These are phyloP conservation scores for Ceratocystis papillata DNA, from an alignment of 2,329 filamentous ascomycete genomes.

Conservation along the genomic window DNA sequence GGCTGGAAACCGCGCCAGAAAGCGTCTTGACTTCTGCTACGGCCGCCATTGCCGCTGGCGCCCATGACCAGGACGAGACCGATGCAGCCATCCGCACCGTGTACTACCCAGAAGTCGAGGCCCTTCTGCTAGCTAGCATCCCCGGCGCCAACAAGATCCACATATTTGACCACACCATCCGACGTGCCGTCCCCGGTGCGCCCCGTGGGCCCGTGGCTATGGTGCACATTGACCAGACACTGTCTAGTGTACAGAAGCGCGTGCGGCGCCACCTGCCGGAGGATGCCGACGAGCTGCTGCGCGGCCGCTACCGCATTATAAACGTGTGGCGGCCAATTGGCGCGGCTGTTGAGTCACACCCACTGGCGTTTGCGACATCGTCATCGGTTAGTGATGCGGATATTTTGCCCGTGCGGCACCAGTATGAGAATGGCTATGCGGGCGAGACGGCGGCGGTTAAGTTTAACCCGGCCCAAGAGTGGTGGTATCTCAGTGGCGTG, in stretches of 20 bases:
- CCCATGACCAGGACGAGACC: slow-evolving; percentile 32
- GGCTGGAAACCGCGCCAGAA: slow-evolving; percentile 42
- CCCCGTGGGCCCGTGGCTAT: slow-evolving; percentile 57
- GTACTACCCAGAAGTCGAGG: slow-evolving; percentile 80
- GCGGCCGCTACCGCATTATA: slow-evolving; percentile 66
- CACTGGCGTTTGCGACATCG: slow-evolving; percentile 59
- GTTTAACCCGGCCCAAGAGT: slow-evolving; percentile 52
- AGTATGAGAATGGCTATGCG: slow-evolving; percentile 53
- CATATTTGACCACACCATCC: slow-evolving; percentile 82
- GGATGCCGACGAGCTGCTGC: slow-evolving; percentile 53
- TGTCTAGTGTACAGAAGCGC: slow-evolving; percentile 52
- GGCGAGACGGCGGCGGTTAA: slow-evolving; percentile 65
- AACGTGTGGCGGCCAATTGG: slow-evolving; percentile 71
- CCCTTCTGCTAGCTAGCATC: slow-evolving; percentile 55
- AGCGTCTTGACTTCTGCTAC: slow-evolving; percentile 42
- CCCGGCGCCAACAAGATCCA: slow-evolving; percentile 56
- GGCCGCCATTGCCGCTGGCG: not conserved
- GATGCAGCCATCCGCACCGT: slow-evolving; percentile 56
- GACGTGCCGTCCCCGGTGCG: slow-evolving; percentile 50
- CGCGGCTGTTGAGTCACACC: slow-evolving; percentile 53
- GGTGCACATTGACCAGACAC: slow-evolving; percentile 78
- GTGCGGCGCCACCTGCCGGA: slow-evolving; percentile 54
- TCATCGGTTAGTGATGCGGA: slow-evolving; percentile 50
- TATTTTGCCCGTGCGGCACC: slow-evolving; percentile 60
- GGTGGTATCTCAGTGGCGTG: slow-evolving; percentile 76